phyloP scores from a whole-genome alignment of 192 early-diverging fungal genomes.

The Coemansia javaensis region DNA sequence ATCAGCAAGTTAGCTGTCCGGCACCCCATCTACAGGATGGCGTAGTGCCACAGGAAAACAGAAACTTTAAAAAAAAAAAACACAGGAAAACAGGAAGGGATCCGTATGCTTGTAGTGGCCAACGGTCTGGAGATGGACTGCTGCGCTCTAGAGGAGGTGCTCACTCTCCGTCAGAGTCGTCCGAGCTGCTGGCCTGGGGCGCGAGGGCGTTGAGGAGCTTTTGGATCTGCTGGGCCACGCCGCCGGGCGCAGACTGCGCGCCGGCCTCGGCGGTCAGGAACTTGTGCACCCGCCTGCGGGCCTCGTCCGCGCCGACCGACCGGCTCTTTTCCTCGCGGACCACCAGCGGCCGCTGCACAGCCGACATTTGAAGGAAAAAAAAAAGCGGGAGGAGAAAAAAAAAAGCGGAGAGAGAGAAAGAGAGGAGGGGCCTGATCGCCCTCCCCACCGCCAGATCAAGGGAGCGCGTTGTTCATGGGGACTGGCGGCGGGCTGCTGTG shows the following conservation, averaged over 20 bases:
- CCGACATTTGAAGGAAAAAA: no score
- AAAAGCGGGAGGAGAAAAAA: no score
- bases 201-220: constrained; percentile 13
- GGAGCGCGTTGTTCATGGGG: no score
- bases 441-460: no score
- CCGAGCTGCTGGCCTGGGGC: neutral
- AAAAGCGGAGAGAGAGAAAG: no score
- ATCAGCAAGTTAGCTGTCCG: no score
- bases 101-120: neutral
- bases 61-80: neutral
- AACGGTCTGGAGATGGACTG: no score
- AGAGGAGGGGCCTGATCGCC: no score
- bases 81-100: neutral
- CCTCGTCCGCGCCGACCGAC: constrained; percentile 1
- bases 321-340: constrained; percentile 24
- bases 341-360: constrained; percentile 19
- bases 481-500: no score
- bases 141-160: no score
- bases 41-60: no score
- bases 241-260: constrained; percentile 27
- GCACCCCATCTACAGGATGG: no score
- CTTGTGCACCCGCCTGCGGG: constrained; percentile 8
- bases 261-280: constrained; percentile 31
- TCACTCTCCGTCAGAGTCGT: neutral
- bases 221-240: constrained; percentile 29